Conservation (phyloP, 768 basidiomycete genomes). For the Russula earlei region DNA sequence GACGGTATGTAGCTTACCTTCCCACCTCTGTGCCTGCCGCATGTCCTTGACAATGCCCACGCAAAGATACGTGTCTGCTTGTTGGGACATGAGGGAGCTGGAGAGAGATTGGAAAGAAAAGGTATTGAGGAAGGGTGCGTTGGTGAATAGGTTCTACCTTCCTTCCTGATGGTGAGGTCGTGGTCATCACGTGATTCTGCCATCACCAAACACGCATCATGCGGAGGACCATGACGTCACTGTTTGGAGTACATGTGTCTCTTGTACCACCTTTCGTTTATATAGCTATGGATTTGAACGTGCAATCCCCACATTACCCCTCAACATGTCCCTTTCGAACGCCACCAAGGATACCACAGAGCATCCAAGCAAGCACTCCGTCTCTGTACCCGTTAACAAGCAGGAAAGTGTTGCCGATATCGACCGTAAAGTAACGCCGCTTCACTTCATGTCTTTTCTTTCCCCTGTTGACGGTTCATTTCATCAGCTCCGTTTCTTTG, state of each 20-base stretch:
- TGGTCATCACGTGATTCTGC: too few species aligned
- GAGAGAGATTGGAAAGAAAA: too few species aligned
- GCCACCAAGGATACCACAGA: slow-evolving; percentile 52
- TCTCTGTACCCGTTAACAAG: slow-evolving; percentile 58
- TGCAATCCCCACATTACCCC: neutral
- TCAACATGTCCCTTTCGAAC: slow-evolving; percentile 55
- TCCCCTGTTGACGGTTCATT: neutral
- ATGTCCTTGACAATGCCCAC: too few species aligned
- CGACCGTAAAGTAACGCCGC: slow-evolving; percentile 52
- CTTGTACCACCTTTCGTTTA: neutral
- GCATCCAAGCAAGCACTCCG: slow-evolving; percentile 42
- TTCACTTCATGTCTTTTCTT: neutral
- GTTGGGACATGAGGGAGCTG: too few species aligned
- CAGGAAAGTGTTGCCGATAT: slow-evolving; percentile 59
- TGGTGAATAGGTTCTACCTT: too few species aligned
- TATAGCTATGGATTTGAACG: neutral
- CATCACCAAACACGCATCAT: too few species aligned
- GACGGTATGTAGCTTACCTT: too few species aligned
- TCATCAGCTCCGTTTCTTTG: slow-evolving; percentile 61
- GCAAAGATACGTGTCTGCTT: too few species aligned
- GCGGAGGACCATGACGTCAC: neutral
- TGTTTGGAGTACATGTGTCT: neutral
- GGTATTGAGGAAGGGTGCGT: too few species aligned
- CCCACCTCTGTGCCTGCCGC: too few species aligned
- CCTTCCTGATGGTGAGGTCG: too few species aligned